phyloP scores from a whole-genome alignment of 805 yeast species.

The Monosporozyma yasuniensis region DNA sequence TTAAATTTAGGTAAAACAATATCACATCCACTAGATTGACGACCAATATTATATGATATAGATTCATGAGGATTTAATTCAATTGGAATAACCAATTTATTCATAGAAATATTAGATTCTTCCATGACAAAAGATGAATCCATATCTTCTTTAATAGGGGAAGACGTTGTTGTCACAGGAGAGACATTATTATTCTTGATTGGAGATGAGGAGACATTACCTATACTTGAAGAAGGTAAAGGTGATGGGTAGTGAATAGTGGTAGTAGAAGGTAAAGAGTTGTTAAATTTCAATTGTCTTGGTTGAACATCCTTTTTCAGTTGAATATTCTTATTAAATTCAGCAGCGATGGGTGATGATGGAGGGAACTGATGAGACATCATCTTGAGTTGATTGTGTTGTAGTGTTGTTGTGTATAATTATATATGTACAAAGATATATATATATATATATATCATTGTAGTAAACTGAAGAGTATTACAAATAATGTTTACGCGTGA shows the following conservation, averaged over 20 bases:
- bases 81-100: constrained; percentile 1
- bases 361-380: constrained; percentile 1
- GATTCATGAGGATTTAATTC: constrained; percentile 15
- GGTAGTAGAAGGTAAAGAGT: too few species aligned
- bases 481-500: too few species aligned
- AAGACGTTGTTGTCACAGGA: not conserved
- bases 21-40: constrained; percentile 24
- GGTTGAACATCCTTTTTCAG: not conserved
- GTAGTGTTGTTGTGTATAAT: not conserved
- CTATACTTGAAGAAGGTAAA: constrained; percentile 53
- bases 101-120: not conserved
- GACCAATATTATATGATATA: constrained; percentile 23
- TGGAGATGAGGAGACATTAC: constrained; percentile 33
- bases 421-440: not conserved
- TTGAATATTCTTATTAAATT: not conserved
- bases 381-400: not conserved
- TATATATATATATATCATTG: too few species aligned
- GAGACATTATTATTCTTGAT: constrained; percentile 8
- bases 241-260: constrained; percentile 54
- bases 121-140: constrained; percentile 2
- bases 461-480: too few species aligned
- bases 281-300: not conserved
- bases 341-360: constrained; percentile 2
- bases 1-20: constrained; percentile 25
- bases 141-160: constrained; percentile 20